Conservation (phyloP, 2,329 filamentous ascomycete species). For the Niveomyces coronatus region DNA sequence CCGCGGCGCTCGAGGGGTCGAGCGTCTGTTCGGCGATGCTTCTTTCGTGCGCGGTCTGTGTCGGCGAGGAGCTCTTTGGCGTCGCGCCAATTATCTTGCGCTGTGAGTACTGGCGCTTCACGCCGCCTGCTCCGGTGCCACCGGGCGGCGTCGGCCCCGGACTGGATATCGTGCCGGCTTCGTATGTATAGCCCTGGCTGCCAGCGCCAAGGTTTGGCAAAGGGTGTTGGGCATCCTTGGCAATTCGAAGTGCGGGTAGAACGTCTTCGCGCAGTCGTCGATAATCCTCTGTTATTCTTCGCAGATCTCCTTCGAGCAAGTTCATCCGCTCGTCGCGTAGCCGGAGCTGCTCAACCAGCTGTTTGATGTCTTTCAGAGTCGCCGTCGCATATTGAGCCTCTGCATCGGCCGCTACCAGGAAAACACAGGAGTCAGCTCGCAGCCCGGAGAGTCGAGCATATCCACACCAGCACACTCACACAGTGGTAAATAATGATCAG, state of each 20-base stretch:
- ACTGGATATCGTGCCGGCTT: constrained; percentile 35
- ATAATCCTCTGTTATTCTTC: constrained; percentile 79
- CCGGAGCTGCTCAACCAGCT: constrained; percentile 80
- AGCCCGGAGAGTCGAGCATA: neutral
- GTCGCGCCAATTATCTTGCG: constrained; percentile 63
- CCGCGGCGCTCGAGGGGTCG: constrained; percentile 58
- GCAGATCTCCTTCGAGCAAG: constrained; percentile 71
- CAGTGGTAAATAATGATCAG: constrained; percentile 85
- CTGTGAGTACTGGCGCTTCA: constrained; percentile 65
- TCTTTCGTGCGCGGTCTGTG: constrained; percentile 58
- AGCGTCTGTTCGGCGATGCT: constrained; percentile 53
- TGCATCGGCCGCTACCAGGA: constrained; percentile 66
- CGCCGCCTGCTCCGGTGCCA: constrained; percentile 45
- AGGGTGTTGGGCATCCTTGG: constrained; percentile 85
- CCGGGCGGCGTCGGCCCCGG: constrained; percentile 47
- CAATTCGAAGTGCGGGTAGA: constrained; percentile 77
- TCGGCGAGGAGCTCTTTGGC: constrained; percentile 69
- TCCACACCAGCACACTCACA: constrained; percentile 45
- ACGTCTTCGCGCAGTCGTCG: constrained; percentile 82
- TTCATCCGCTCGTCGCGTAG: constrained; percentile 85
- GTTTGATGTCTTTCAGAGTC: constrained; percentile 85
- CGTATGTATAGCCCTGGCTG: constrained; percentile 39
- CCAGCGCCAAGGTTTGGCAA: constrained; percentile 45
- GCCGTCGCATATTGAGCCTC: constrained; percentile 77
- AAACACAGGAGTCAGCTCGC: constrained; percentile 1